These are phyloP conservation scores for Magnaporthales sp. DNA, from an alignment of 2,329 filamentous ascomycete genomes.

Conservation along the genomic window DNA sequence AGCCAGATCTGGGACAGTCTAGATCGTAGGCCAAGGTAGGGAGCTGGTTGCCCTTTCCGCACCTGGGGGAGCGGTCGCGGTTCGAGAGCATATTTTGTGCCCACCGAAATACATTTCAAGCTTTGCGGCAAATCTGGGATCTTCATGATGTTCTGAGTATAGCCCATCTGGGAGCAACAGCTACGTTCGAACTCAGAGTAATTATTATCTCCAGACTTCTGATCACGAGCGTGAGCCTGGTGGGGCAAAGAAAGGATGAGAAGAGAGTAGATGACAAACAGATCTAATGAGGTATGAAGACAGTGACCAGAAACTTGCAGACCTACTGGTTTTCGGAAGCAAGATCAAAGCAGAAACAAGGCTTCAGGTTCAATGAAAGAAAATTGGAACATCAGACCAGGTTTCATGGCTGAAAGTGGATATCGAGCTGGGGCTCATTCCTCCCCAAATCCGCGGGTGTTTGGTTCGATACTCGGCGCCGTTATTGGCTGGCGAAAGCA, in stretches of 20 bases:
- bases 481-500: not conserved
- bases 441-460: not conserved
- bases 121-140: not conserved
- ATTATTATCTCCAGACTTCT: not conserved
- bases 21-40: constrained; percentile 83
- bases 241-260: too few relatives aligned
- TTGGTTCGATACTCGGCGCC: not conserved
- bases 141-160: not conserved
- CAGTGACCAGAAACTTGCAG: too few relatives aligned
- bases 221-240: not conserved
- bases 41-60: constrained; percentile 47
- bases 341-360: too few relatives aligned
- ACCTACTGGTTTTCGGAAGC: too few relatives aligned
- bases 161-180: too few relatives aligned
- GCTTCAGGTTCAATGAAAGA: too few relatives aligned
- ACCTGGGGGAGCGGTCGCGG: not conserved
- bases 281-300: too few relatives aligned
- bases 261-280: too few relatives aligned
- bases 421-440: not conserved
- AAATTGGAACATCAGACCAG: too few relatives aligned
- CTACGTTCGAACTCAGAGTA: too few relatives aligned
- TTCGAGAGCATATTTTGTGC: not conserved
- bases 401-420: not conserved
- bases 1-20: constrained; percentile 94
- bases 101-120: not conserved